Base-by-base conservation (phyloP, 352 stramenopile species). In the Globisporangium abappressorium region DNA sequence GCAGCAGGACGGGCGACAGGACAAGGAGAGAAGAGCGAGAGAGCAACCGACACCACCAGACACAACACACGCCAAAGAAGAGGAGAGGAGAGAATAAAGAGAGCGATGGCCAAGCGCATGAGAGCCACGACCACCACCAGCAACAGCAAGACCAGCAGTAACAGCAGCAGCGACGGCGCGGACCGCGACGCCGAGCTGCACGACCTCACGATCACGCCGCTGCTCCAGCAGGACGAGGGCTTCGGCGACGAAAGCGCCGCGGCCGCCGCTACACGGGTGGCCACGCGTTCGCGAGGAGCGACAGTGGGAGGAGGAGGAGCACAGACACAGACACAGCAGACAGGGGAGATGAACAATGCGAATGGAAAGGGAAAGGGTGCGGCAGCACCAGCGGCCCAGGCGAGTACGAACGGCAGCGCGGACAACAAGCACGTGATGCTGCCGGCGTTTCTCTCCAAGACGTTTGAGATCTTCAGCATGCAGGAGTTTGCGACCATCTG, bases 391-490 rank as follows among this genome's bases (percentile, higher is more conserved):
- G 22, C 18, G 22, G 54, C 55, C 18, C 55, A 60, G 30, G 20
- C 28, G 7, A 26, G 55, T 7, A 20, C 28, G 8, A 20, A 9
- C 6, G 20, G 20, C n/a, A 24, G n/a, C 34, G 38, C 5, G 12
- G 76, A 89, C 33, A 87, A 71, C 55, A 97, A 95, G 66, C 83
- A 95, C 69, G 82, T 85, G 74, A 93, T 94, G 78, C 75, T 94
- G 61, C 91, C 91, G 62, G 89, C 86, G 24, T 98, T 98, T 66
- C 66, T 98, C 62, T 95, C 80, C 65, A 98, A 98, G 80, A 97
- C 92, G 22, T 98, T 89, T 72, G 89, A 98, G 73, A 98, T 98
- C 67, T 97, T 98, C 68, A 92, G 90, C 58, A 92, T 92, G 74
- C 69, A 74, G 53, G 80, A 90, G 65, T 97, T 95, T 70, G 64